phyloP scores from a whole-genome alignment of 1,284 basidiomycete species.

The Trichosporon sp. region DNA sequence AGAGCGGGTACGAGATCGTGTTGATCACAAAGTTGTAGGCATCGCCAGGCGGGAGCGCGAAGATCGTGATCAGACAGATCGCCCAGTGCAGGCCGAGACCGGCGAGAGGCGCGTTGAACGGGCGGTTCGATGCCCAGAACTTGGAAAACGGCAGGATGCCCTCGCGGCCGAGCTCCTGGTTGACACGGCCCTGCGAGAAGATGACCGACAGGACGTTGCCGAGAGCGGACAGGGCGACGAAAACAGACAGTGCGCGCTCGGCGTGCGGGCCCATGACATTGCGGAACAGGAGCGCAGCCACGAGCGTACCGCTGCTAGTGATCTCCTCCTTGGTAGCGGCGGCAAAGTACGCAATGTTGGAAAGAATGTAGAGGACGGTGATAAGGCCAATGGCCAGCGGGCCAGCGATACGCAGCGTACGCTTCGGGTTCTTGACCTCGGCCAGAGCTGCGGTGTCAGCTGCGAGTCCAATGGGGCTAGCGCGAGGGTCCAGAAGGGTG shows the following conservation, averaged over 20 bases:
- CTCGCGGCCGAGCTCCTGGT: conserved; percentile 44
- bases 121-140: conserved; percentile 37
- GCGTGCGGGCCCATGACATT: conserved; percentile 9
- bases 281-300: conserved; percentile 32
- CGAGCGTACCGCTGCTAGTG: conserved; percentile 33
- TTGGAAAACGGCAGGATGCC: conserved; percentile 45
- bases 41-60: conserved; percentile 57
- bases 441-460: neutral
- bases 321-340: conserved; percentile 46
- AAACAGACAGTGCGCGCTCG: conserved; percentile 26
- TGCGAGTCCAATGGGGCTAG: too few species aligned
- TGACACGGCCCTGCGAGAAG: conserved; percentile 49
- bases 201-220: conserved; percentile 44
- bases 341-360: conserved; percentile 49
- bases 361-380: conserved; percentile 35
- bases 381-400: conserved; percentile 32
- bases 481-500: too few species aligned
- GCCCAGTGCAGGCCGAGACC: conserved; percentile 41
- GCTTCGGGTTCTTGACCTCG: conserved; percentile 49
- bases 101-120: conserved; percentile 36
- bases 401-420: conserved; percentile 34
- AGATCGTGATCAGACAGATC: conserved; percentile 57
- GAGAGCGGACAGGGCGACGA: conserved; percentile 46
- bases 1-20: conserved; percentile 22
- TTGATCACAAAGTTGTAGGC: conserved; percentile 54